Evolutionary conservation across 2,329 filamentous ascomycete species (phyloP).

Genomic region (Sphaerulina populicola): DNA sequence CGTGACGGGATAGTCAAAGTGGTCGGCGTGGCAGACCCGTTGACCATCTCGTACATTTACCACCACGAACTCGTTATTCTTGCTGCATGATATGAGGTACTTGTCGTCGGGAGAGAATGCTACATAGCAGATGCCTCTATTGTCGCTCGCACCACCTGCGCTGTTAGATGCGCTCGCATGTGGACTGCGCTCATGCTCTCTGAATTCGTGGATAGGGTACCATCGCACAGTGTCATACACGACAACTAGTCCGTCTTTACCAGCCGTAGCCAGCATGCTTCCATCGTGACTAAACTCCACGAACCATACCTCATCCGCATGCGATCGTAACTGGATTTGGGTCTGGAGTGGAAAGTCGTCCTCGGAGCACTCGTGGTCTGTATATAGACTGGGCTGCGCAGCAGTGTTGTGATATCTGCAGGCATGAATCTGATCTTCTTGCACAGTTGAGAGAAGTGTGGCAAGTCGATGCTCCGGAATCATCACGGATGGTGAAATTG

Average conservation of each 20-base stretch:
- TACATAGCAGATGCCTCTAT: constrained; percentile 62
- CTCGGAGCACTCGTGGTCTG: constrained; percentile 75
- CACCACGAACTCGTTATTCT: constrained; percentile 32
- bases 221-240: constrained; percentile 76
- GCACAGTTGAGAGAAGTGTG: constrained; percentile 71
- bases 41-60: constrained; percentile 41
- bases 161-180: constrained; percentile 11
- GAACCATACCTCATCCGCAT: constrained; percentile 83
- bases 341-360: constrained; percentile 69
- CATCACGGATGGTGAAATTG: constrained; percentile 93
- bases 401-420: constrained; percentile 86
- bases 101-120: constrained; percentile 89
- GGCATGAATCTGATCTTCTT: constrained; percentile 69
- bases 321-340: constrained; percentile 60
- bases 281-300: constrained; percentile 86
- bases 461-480: constrained; percentile 85
- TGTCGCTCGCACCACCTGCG: constrained; percentile 13
- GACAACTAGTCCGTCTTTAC: constrained; percentile 63
- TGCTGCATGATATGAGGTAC: constrained; percentile 71
- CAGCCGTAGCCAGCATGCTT: constrained; percentile 70
- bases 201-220: constrained; percentile 47
- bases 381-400: constrained; percentile 72
- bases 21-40: constrained; percentile 55
- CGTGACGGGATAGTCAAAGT: constrained; percentile 76
- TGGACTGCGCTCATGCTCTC: constrained; percentile 27